Evolutionary conservation across 345 rosid genomes (phyloP).

Genomic region (Cardamine resedifolia): DNA sequence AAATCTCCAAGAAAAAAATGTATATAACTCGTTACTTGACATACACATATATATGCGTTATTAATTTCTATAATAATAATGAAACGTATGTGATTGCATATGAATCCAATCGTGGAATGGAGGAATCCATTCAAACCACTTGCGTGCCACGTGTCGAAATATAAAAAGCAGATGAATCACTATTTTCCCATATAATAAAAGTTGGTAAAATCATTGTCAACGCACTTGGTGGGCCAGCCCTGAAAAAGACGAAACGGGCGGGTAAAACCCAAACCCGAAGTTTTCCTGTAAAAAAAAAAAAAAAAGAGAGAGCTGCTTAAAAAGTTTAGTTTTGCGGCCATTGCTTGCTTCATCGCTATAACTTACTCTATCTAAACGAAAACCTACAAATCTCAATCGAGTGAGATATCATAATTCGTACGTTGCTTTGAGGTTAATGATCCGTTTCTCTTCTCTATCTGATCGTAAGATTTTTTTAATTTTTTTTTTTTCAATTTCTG

Average conservation of each 20-base stretch:
- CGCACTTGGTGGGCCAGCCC: conserved; percentile 22
- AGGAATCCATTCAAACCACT: conserved; percentile 17
- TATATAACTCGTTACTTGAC: too few species aligned
- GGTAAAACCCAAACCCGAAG: conserved; percentile 24
- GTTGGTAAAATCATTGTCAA: conserved; percentile 29
- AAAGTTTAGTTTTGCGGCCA: not conserved
- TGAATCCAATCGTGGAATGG: conserved; percentile 12
- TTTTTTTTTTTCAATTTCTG: conserved; percentile 3
- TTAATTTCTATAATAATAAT: not conserved
- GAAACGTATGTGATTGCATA: not conserved
- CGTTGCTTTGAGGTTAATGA: conserved; percentile 38
- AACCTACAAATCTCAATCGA: conserved; percentile 32
- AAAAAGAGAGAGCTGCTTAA: conserved; percentile 17
- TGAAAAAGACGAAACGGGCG: not conserved
- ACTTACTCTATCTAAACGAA: conserved; percentile 27
- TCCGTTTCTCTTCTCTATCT: not conserved
- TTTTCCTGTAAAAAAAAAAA: not conserved
- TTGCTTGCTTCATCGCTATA: conserved; percentile 35
- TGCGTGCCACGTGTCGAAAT: conserved; percentile 24
- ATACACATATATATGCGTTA: not conserved
- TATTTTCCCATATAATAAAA: not conserved
- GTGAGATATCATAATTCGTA: conserved; percentile 13
- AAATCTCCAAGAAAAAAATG: not conserved
- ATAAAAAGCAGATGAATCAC: not conserved
- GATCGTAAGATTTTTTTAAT: not conserved